Evolutionary conservation across 768 basidiomycete genomes (phyloP), one percentile per base, ranked within the genome.

Genomic region (Obba rivulosa): DNA sequence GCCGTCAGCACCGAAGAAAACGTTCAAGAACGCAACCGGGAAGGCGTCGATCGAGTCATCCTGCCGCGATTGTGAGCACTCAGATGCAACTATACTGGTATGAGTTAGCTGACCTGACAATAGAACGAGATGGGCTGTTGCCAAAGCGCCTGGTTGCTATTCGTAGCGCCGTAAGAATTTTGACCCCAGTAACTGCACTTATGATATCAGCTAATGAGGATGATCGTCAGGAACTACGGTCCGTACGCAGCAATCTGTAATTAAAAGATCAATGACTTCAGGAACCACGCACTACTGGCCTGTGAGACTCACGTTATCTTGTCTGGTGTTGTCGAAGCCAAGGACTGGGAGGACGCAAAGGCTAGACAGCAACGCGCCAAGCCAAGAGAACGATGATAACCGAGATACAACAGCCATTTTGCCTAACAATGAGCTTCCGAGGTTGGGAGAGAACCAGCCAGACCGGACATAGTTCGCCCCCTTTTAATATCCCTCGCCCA

Each of bases 21-120:
- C 70, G 53, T 77, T 66, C 28, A 86, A 52, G 61, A 84, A 85
- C 1, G 82, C 82, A 39, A 85, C 48, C 0, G 83, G 83, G 41
- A 85, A 67, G 34, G 68, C 75, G 54, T 85, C 71, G 40, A 85
- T 77, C 3, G 73, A 65, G 58, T 73, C 62, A 57, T 85, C 83
- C 75, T 80, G 56, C 3, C 2, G 16, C 1, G 9, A 1, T 18
- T 46, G 24, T 31, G 20, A 25, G 14, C n/a, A 35, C n/a, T n/a
- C n/a, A n/a, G 5, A 36, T 14, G 28, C 38, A 18, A 45, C 22
- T 8, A 24, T 13, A 17, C 38, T 18, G 5, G 17, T 14, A 17
- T 8, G 28, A 28, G 17, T 14, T 14, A 25, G 34, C 16, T 54
- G n/a, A 77, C 76, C 66, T 77, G 73, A 54, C 80, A 83, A 57